Evolutionary conservation across 805 yeast genomes (phyloP).

Genomic region (Gaillardinia entomophila): DNA sequence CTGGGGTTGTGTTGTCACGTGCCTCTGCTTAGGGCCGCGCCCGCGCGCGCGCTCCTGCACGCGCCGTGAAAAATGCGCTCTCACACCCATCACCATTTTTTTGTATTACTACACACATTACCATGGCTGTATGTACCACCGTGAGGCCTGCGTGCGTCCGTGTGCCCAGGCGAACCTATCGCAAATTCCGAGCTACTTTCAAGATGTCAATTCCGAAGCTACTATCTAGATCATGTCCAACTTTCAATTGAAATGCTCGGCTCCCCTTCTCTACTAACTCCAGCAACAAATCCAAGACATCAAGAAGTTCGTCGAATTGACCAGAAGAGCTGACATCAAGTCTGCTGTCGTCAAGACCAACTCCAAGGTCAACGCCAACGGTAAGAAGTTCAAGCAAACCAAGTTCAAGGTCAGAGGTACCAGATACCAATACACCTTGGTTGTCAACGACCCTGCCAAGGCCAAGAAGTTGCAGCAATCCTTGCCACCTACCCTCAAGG

Average conservation of each 20-base stretch:
- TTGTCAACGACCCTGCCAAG: constrained; percentile 91
- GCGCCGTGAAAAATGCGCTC: background rate
- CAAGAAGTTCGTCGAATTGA: constrained; percentile 94
- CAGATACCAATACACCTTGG: constrained; percentile 89
- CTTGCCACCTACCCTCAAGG: constrained; percentile 88
- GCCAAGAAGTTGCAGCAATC: constrained; percentile 97
- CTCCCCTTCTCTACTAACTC: too few relatives aligned
- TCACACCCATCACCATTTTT: background rate
- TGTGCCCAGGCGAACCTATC: too few relatives aligned
- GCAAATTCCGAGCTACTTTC: too few relatives aligned
- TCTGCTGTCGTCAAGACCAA: constrained; percentile 92
- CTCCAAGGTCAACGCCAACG: constrained; percentile 73
- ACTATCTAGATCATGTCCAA: too few relatives aligned
- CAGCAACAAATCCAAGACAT: constrained; percentile 86
- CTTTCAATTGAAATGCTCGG: too few relatives aligned
- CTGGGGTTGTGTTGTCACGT: too few relatives aligned
- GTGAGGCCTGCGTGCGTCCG: too few relatives aligned
- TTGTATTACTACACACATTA: background rate
- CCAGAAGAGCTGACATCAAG: constrained; percentile 93
- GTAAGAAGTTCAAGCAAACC: constrained; percentile 86
- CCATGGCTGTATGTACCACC: background rate
- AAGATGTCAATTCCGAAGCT: too few relatives aligned
- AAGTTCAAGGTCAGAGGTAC: constrained; percentile 99
- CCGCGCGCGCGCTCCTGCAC: background rate
- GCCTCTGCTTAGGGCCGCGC: background rate